Conservation (phyloP, 306 rosid species). For the Adenanthera pavonina region DNA sequence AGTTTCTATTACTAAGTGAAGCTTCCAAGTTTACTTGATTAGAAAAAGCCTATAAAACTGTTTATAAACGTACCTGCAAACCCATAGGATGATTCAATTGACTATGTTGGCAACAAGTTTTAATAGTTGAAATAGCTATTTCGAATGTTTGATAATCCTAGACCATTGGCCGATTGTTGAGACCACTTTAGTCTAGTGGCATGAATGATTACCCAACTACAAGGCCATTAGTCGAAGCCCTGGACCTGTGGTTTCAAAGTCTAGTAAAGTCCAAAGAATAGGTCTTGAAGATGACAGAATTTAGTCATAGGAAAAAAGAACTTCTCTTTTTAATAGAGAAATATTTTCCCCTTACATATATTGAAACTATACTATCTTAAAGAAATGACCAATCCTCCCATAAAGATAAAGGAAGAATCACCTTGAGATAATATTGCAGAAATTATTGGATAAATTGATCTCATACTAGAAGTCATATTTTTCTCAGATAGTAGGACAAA, state of each 20-base stretch:
- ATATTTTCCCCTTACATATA: neutral
- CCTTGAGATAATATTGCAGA: neutral
- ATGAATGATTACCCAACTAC: too few species aligned
- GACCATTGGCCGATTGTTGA: neutral
- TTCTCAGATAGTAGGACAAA: neutral
- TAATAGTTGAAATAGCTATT: neutral
- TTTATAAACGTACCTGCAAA: neutral
- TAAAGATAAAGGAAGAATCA: neutral
- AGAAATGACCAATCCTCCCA: neutral
- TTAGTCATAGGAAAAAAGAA: neutral
- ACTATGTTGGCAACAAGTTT: neutral
- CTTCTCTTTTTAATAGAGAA: neutral
- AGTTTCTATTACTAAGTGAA: neutral
- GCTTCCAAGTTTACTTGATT: neutral
- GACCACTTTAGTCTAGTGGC: neutral
- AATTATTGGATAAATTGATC: neutral
- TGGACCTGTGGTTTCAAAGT: neutral
- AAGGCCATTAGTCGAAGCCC: neutral
- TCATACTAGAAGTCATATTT: neutral
- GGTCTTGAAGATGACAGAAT: neutral
- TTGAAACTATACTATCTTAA: neutral
- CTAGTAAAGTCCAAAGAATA: neutral
- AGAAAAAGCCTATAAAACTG: neutral
- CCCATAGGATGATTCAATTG: neutral
- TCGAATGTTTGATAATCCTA: neutral